Conservation (phyloP, 768 basidiomycete species). For the Tylopilus intermedius region DNA sequence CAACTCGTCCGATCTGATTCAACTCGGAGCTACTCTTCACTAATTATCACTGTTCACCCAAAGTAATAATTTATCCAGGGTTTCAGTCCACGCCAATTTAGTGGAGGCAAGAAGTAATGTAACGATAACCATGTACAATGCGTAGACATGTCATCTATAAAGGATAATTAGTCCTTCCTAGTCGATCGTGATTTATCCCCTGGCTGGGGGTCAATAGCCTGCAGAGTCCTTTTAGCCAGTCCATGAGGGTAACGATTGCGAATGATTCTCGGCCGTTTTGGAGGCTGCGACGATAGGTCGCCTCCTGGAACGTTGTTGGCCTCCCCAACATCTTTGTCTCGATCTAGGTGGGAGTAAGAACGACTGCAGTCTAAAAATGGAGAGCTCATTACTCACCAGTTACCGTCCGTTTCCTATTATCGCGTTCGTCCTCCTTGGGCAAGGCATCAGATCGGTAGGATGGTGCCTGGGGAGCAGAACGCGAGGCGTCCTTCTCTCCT, state of each 20-base stretch:
- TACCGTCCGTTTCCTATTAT: slow-evolving; percentile 61
- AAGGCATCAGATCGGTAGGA: slow-evolving; percentile 43
- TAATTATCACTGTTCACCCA: slow-evolving; percentile 16
- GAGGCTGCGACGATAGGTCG: slow-evolving; percentile 39
- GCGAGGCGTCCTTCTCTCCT: slow-evolving; percentile 52
- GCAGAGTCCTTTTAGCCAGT: slow-evolving; percentile 54
- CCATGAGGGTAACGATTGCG: slow-evolving; percentile 50
- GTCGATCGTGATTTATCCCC: slow-evolving; percentile 49
- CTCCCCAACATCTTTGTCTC: slow-evolving; percentile 53
- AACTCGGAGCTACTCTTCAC: slow-evolving; percentile 27
- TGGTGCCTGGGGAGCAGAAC: slow-evolving; percentile 37
- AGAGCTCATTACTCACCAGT: slow-evolving; percentile 48
- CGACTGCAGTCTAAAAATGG: background rate
- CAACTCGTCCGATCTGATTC: slow-evolving; percentile 41
- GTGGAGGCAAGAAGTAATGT: slow-evolving; percentile 14
- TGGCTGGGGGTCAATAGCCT: slow-evolving; percentile 53
- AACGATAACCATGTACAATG: slow-evolving; percentile 7
- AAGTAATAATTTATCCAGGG: slow-evolving; percentile 18
- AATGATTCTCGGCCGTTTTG: slow-evolving; percentile 58
- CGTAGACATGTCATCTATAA: slow-evolving; percentile 7
- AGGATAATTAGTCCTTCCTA: slow-evolving; percentile 46
- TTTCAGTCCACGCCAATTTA: slow-evolving; percentile 10
- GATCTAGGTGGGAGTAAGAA: slow-evolving; percentile 39
- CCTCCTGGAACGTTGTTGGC: slow-evolving; percentile 30
- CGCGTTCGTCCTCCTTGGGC: slow-evolving; percentile 60